Conservation (phyloP, 192 early-diverging fungal species). For the Coemansia sp. region DNA sequence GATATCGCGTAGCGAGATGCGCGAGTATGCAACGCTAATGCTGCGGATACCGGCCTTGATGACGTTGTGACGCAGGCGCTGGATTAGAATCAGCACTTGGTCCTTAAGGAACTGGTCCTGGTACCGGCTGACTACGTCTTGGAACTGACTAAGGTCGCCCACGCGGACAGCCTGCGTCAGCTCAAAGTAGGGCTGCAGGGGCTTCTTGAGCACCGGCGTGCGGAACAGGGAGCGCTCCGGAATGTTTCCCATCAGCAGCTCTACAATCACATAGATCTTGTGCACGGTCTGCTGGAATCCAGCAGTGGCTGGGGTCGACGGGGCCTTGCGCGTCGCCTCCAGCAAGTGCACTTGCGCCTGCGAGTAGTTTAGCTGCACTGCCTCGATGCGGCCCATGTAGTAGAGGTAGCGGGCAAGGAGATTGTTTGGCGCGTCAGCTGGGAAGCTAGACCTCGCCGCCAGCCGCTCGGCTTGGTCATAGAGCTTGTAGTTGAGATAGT, state of each 20-base stretch:
- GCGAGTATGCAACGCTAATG: slow-evolving; percentile 95
- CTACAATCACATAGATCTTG: slow-evolving; percentile 96
- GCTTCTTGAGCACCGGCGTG: slow-evolving; percentile 77
- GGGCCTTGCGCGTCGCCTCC: slow-evolving; percentile 96
- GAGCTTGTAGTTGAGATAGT: slow-evolving; percentile 92
- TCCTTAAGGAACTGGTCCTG: slow-evolving; percentile 77
- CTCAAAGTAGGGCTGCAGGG: slow-evolving; percentile 88
- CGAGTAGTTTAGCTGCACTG: slow-evolving; percentile 98
- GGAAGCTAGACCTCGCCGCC: slow-evolving; percentile 88
- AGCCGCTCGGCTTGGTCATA: slow-evolving; percentile 98
- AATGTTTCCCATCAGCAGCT: slow-evolving; percentile 98
- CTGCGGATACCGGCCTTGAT: slow-evolving; percentile 98
- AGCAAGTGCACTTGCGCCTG: slow-evolving; percentile 81
- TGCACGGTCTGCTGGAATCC: slow-evolving; percentile 95
- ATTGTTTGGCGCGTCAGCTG: slow-evolving; percentile 86
- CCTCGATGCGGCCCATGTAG: slow-evolving; percentile 94
- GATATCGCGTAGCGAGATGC: slow-evolving; percentile 92
- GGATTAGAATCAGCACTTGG: slow-evolving; percentile 86
- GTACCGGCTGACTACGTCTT: slow-evolving; percentile 77
- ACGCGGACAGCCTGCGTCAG: slow-evolving; percentile 96
- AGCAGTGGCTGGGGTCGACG: slow-evolving; percentile 77
- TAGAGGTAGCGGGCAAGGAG: slow-evolving; percentile 95
- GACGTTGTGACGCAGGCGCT: slow-evolving; percentile 97
- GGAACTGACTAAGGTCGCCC: slow-evolving; percentile 92
- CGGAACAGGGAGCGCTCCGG: slow-evolving; percentile 93